Evolutionary conservation across 345 rosid species (phyloP).

Genomic region (Salix koriyanagi): DNA sequence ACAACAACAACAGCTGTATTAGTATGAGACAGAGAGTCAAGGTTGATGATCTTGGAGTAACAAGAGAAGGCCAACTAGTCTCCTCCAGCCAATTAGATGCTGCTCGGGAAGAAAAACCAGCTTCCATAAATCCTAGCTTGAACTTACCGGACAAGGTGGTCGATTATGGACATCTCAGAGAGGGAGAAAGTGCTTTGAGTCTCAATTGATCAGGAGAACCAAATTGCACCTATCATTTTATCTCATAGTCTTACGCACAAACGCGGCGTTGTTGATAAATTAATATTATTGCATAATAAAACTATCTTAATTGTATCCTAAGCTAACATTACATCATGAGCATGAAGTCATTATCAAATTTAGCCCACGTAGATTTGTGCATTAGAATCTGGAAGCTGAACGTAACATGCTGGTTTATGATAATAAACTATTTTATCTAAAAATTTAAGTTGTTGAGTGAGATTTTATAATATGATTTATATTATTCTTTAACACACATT

Average conservation of each 20-base stretch:
- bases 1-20: neutral
- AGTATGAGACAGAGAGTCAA: constrained; percentile 8
- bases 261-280: neutral
- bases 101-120: neutral
- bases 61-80: neutral
- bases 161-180: constrained; percentile 22
- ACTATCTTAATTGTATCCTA: neutral
- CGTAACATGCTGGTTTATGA: too few relatives aligned
- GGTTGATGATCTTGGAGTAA: neutral
- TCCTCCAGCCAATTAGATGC: constrained; percentile 7
- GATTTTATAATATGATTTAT: too few relatives aligned
- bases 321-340: neutral
- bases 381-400: too few relatives aligned
- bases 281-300: neutral
- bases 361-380: neutral
- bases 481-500: fast-evolving
- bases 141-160: neutral
- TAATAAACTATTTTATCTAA: too few relatives aligned
- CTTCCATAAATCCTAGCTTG: neutral
- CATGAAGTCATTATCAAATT: neutral
- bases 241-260: neutral
- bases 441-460: too few relatives aligned
- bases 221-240: constrained; percentile 9
- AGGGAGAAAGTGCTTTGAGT: constrained; percentile 13
- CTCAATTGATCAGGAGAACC: constrained; percentile 26